Evolutionary conservation across 1,139 yeast species (phyloP).

Genomic region (Zygoascus sp.): DNA sequence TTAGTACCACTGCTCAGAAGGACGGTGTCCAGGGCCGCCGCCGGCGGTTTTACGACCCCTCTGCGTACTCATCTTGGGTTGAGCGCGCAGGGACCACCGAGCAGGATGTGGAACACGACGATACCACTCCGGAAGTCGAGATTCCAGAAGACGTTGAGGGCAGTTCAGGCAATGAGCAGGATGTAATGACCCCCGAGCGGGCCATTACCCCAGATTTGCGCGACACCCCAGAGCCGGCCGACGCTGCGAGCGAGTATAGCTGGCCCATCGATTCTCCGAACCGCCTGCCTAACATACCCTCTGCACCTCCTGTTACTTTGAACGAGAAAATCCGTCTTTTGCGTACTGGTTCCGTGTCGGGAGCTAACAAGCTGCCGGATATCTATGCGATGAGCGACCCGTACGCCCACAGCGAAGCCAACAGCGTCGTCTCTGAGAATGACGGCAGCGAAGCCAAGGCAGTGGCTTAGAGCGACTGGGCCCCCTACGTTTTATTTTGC

Average conservation of each 20-base stretch:
- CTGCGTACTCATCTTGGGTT: constrained; percentile 28
- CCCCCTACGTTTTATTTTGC: too few species aligned
- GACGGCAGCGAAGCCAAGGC: constrained; percentile 1
- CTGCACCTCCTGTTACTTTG: constrained; percentile 32
- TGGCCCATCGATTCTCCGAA: neutral
- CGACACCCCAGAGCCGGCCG: neutral
- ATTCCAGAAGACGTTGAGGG: constrained; percentile 9
- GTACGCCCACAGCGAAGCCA: constrained; percentile 7
- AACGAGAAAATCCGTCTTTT: constrained; percentile 31
- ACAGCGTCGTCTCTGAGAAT: neutral
- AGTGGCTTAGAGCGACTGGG: neutral
- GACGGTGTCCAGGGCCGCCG: constrained; percentile 67
- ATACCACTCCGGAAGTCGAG: neutral
- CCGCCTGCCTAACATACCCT: constrained; percentile 24
- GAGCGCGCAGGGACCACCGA: constrained; percentile 1
- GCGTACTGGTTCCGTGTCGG: constrained; percentile 29
- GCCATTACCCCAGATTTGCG: neutral
- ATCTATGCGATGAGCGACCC: constrained; percentile 8
- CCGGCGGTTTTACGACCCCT: constrained; percentile 44
- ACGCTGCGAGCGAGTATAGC: neutral
- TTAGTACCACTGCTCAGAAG: constrained; percentile 67
- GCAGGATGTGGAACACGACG: constrained; percentile 2
- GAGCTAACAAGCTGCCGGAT: constrained; percentile 8
- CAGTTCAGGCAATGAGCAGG: neutral
- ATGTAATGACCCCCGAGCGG: neutral